phyloP scores from a whole-genome alignment of 768 basidiomycete species.

The Suillus luteus region DNA sequence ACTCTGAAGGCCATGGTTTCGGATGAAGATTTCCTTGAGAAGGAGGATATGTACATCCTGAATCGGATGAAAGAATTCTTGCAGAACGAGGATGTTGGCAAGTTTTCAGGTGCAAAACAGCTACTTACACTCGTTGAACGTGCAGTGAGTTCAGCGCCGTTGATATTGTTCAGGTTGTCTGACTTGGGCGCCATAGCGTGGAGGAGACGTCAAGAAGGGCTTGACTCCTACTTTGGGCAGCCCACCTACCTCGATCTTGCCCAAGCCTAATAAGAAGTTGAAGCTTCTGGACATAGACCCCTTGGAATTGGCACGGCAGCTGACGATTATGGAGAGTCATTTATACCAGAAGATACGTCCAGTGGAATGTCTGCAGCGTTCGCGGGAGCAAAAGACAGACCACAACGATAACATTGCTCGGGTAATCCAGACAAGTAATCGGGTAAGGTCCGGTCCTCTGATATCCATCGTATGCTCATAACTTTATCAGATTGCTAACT shows the following conservation, averaged over 20 bases:
- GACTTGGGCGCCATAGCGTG: slow-evolving; percentile 37
- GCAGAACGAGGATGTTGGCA: slow-evolving; percentile 60
- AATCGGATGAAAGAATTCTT: slow-evolving; percentile 82
- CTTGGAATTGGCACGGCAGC: slow-evolving; percentile 86
- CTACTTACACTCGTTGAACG: slow-evolving; percentile 75
- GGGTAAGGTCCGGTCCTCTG: slow-evolving; percentile 45
- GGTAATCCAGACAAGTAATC: slow-evolving; percentile 87
- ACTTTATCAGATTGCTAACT: slow-evolving; percentile 74
- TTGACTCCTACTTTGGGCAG: slow-evolving; percentile 53
- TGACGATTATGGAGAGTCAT: slow-evolving; percentile 88
- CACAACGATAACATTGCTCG: slow-evolving; percentile 81
- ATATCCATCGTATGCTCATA: slow-evolving; percentile 9
- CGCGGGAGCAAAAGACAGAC: slow-evolving; percentile 73
- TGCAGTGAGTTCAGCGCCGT: slow-evolving; percentile 53
- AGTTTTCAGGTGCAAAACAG: slow-evolving; percentile 72
- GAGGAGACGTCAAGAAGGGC: slow-evolving; percentile 60
- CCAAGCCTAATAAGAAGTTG: slow-evolving; percentile 69
- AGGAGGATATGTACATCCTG: slow-evolving; percentile 82
- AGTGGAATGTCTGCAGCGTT: slow-evolving; percentile 86
- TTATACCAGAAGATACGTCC: slow-evolving; percentile 88
- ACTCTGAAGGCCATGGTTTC: slow-evolving; percentile 87
- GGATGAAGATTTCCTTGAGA: slow-evolving; percentile 81
- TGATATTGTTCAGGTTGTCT: slow-evolving; percentile 15
- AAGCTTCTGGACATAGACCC: slow-evolving; percentile 87
- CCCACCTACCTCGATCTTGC: slow-evolving; percentile 76